A percentile compares a stretch with the other conserved stretches of the same genome.
These are phyloP conservation scores for grape (Vitis vinifera) DNA, from an alignment of 164 flowering plant genomes.

Conservation along the genomic window DNA sequence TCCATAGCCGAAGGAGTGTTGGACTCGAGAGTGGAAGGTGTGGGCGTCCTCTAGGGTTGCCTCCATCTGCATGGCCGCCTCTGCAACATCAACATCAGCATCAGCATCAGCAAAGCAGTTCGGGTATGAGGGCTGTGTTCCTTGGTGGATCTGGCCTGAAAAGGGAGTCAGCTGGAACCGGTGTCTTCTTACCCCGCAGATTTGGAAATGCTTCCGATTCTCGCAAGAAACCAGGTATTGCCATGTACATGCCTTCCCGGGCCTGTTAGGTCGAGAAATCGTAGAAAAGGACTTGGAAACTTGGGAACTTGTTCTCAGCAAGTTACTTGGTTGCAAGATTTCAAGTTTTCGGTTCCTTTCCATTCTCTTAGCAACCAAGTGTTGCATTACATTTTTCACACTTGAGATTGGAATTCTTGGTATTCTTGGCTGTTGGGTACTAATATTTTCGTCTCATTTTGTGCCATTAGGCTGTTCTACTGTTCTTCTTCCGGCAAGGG, in stretches of 20 bases:
- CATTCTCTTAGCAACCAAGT: background rate
- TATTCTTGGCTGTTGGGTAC: background rate
- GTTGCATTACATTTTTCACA: background rate
- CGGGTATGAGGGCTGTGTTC: constrained; percentile 23
- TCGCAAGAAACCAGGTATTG: constrained; percentile 40
- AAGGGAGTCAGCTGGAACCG: constrained; percentile 40
- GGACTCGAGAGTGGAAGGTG: constrained; percentile 13
- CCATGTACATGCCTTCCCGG: no score
- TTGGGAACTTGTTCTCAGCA: background rate
- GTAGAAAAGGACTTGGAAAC: no score
- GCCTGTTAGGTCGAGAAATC: no score
- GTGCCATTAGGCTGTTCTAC: constrained; percentile 27
- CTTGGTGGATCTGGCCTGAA: constrained; percentile 24
- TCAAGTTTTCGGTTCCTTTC: background rate
- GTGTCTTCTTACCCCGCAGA: constrained; percentile 52
- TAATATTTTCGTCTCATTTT: background rate
- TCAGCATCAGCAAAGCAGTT: background rate
- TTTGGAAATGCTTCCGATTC: constrained; percentile 24
- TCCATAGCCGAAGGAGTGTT: constrained; percentile 18
- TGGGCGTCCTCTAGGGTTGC: constrained; percentile 10
- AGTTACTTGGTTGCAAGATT: no score
- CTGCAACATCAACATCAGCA: constrained; percentile 9
- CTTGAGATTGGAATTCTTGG: background rate
- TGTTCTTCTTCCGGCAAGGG: constrained; percentile 32
- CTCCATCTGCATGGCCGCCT: constrained; percentile 38